Conservation (phyloP, 805 yeast species). For the Saccharomycopsis babjevae region DNA sequence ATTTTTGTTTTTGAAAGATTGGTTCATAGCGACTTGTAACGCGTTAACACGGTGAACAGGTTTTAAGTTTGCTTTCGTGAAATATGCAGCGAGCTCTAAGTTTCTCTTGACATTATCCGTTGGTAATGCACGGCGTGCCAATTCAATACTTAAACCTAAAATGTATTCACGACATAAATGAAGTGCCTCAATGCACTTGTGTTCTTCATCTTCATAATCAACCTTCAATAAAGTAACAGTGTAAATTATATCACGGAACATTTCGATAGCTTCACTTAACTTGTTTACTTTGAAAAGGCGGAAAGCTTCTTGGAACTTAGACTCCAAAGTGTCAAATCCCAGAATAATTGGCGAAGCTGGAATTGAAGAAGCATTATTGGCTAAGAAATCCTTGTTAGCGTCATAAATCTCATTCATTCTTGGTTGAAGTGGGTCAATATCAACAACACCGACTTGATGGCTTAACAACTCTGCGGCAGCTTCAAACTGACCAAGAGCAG, state of each 20-base stretch:
- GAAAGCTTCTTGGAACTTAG: conserved; percentile 60
- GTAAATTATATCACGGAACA: conserved; percentile 73
- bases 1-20: conserved; percentile 81
- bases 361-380: conserved; percentile 58
- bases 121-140: conserved; percentile 74
- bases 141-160: conserved; percentile 83
- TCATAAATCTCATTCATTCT: conserved; percentile 80
- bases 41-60: conserved; percentile 81
- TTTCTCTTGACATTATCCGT: conserved; percentile 69
- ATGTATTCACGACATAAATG: conserved; percentile 80
- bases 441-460: conserved; percentile 78
- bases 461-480: conserved; percentile 88
- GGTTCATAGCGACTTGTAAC: conserved; percentile 89
- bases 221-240: conserved; percentile 65
- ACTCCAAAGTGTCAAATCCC: conserved; percentile 58
- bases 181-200: conserved; percentile 61
- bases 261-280: conserved; percentile 66
- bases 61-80: conserved; percentile 75
- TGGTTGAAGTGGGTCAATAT: conserved; percentile 78
- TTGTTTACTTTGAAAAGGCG: conserved; percentile 75
- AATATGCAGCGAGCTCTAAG: conserved; percentile 91
- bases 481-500: conserved; percentile 94
- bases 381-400: conserved; percentile 63
- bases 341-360: conserved; percentile 69
- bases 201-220: conserved; percentile 62